phyloP scores from a whole-genome alignment of 1,284 basidiomycete species.

The Cryptococcus sp. region DNA sequence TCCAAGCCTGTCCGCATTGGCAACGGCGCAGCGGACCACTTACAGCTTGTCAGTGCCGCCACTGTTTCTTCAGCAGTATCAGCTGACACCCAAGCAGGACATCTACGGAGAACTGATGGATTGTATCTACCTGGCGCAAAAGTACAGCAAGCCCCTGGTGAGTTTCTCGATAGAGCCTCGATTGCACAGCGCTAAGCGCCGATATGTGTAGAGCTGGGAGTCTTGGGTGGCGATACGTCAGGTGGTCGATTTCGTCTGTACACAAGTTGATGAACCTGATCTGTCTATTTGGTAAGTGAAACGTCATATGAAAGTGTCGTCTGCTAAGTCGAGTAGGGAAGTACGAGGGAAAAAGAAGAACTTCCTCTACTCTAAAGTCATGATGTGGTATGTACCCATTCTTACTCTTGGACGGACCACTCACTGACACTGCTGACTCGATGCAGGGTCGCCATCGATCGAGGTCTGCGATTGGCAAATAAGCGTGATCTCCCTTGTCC shows the following conservation, averaged over 20 bases:
- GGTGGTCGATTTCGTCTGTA: conserved; percentile 53
- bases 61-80: neutral
- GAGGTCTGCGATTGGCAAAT: conserved; percentile 83
- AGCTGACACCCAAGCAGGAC: conserved; percentile 59
- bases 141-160: conserved; percentile 61
- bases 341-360: conserved; percentile 77
- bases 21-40: conserved; percentile 84
- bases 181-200: neutral
- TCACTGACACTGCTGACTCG: conserved; percentile 8
- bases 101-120: conserved; percentile 90
- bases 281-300: conserved; percentile 67
- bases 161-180: conserved; percentile 26
- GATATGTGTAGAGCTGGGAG: conserved; percentile 60
- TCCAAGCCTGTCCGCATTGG: conserved; percentile 67
- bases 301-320: neutral
- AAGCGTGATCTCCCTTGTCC: conserved; percentile 66
- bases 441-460: conserved; percentile 81
- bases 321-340: conserved; percentile 62
- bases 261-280: conserved; percentile 45
- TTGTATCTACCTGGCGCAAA: conserved; percentile 90
- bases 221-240: conserved; percentile 63
- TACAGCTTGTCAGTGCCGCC: conserved; percentile 67
- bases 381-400: conserved; percentile 69
- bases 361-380: conserved; percentile 88
- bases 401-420: neutral